A percentile compares a stretch with the other conserved stretches of the same genome.
phyloP scores from a whole-genome alignment of 2,329 filamentous ascomycete species.

The Tolypocladium cylindrosporum region DNA sequence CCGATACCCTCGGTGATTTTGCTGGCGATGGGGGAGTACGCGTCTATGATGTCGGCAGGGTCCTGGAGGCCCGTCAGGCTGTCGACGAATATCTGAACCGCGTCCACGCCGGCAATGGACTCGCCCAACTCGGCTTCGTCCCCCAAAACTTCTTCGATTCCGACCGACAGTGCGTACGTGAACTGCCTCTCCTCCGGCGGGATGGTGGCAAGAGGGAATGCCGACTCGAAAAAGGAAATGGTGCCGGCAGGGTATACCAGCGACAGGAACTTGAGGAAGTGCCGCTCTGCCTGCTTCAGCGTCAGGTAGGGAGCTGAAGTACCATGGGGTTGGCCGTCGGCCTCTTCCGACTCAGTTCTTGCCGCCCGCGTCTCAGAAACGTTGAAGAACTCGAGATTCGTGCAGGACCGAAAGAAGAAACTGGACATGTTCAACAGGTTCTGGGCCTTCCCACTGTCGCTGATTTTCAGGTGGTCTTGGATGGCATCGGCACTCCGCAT shows the following conservation, averaged over 20 bases:
- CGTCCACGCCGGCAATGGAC: slow-evolving; percentile 56
- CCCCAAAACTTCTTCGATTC: slow-evolving; percentile 42
- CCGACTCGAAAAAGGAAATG: slow-evolving; percentile 50
- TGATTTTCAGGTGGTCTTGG: slow-evolving; percentile 49
- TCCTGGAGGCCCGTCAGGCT: slow-evolving; percentile 23
- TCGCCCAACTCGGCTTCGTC: slow-evolving; percentile 50
- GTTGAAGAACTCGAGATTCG: slow-evolving; percentile 71
- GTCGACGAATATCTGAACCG: slow-evolving; percentile 49
- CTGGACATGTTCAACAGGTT: slow-evolving; percentile 48
- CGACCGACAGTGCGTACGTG: slow-evolving; percentile 58
- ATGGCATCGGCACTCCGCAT: slow-evolving; percentile 56
- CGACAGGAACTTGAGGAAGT: slow-evolving; percentile 60
- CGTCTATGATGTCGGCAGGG: slow-evolving; percentile 5
- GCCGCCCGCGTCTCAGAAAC: slow-evolving; percentile 44
- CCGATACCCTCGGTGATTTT: slow-evolving; percentile 49
- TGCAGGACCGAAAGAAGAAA: slow-evolving; percentile 52
- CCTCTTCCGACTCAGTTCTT: neutral
- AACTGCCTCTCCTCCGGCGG: slow-evolving; percentile 50
- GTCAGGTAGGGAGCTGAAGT: slow-evolving; percentile 51
- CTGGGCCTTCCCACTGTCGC: slow-evolving; percentile 43
- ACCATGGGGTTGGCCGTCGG: slow-evolving; percentile 5
- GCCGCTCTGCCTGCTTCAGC: slow-evolving; percentile 56
- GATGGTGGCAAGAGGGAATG: slow-evolving; percentile 54
- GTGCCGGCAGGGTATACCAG: slow-evolving; percentile 44
- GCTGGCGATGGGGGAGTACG: slow-evolving; percentile 25